A percentile compares a stretch with the other conserved stretches of the same genome.
Evolutionary conservation across 129 eudicot species (phyloP).

Genomic region (Flaveria ramosissima): DNA sequence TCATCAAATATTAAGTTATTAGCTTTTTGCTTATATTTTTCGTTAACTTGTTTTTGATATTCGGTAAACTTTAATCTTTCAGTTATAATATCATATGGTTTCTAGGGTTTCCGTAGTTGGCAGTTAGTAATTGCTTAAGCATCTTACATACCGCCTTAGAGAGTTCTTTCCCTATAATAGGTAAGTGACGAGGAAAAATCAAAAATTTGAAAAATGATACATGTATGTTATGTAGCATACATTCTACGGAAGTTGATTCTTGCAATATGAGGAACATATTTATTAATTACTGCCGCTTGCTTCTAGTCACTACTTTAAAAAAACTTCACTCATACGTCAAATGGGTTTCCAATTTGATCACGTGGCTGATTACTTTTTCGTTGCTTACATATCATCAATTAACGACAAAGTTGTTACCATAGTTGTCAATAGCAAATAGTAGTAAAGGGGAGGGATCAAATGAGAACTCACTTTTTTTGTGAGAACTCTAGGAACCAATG

Average conservation of each 20-base stretch:
- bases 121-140: no score
- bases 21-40: neutral
- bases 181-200: no score
- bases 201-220: neutral
- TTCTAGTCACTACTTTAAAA: neutral
- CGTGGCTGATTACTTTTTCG: neutral
- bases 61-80: neutral
- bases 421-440: no score
- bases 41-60: neutral
- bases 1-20: neutral
- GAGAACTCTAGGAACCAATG: no score
- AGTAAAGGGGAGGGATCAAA: no score
- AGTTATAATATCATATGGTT: neutral
- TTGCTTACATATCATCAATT: conserved; percentile 1
- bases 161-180: no score
- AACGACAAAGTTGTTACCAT: neutral
- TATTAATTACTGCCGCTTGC: no score
- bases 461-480: no score
- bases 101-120: neutral
- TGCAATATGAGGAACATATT: neutral
- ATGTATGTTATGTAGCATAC: neutral
- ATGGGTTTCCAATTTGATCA: conserved; percentile 16
- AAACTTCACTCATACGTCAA: neutral
- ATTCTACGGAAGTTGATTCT: neutral
- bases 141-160: no score